Evolutionary conservation across 2,329 filamentous ascomycete genomes (phyloP).

Genomic region (Alternaria arbusti): DNA sequence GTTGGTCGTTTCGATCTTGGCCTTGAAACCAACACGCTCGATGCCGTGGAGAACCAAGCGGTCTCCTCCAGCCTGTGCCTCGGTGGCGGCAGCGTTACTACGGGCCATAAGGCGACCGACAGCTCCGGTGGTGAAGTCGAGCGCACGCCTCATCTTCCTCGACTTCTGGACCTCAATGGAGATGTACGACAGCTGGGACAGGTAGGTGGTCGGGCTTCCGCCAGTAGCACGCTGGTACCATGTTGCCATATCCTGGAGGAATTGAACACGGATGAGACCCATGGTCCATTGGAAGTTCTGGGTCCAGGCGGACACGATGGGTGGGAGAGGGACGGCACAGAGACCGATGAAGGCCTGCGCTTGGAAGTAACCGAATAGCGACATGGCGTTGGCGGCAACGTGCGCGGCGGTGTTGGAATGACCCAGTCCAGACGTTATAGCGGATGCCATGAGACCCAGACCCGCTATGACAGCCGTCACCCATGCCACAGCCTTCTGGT

Average conservation of each 20-base stretch:
- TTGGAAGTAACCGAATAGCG: slow-evolving; percentile 95
- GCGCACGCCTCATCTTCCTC: slow-evolving; percentile 55
- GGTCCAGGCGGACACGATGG: slow-evolving; percentile 90
- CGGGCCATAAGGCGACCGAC: slow-evolving; percentile 45
- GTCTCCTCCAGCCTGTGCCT: slow-evolving; percentile 38
- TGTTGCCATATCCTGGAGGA: slow-evolving; percentile 86
- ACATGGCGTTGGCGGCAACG: slow-evolving; percentile 89
- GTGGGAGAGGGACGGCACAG: slow-evolving; percentile 79
- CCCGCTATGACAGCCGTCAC: slow-evolving; percentile 86
- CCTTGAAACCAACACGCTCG: slow-evolving; percentile 84
- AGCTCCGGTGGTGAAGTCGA: slow-evolving; percentile 28
- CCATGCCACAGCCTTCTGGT: slow-evolving; percentile 89
- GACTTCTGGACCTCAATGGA: slow-evolving; percentile 90
- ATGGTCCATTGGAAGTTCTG: slow-evolving; percentile 99
- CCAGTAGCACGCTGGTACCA: slow-evolving; percentile 97
- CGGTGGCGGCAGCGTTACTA: slow-evolving; percentile 56
- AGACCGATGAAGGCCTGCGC: slow-evolving; percentile 90
- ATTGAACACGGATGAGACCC: slow-evolving; percentile 88
- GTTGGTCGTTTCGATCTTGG: slow-evolving; percentile 86
- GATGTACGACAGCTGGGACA: slow-evolving; percentile 74
- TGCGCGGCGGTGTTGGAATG: slow-evolving; percentile 95
- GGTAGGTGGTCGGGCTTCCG: slow-evolving; percentile 78
- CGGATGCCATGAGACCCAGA: slow-evolving; percentile 81
- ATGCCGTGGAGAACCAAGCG: slow-evolving; percentile 75
- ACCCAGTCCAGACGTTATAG: slow-evolving; percentile 85